phyloP scores from a whole-genome alignment of 2,329 filamentous ascomycete species.

The Exophiala viscosa region DNA sequence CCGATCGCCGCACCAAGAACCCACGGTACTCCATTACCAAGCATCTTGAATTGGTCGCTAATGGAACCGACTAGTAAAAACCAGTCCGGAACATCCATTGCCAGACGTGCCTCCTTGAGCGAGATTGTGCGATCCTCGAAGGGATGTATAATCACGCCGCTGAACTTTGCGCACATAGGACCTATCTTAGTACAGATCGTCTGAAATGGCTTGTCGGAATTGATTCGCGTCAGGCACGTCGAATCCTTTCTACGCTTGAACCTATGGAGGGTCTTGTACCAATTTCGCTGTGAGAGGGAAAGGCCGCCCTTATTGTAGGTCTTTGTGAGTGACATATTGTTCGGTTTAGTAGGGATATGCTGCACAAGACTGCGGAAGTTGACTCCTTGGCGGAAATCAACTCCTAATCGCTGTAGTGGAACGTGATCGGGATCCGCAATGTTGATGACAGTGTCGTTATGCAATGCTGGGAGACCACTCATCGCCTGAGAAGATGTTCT shows the following conservation, averaged over 20 bases:
- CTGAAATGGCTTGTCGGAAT: slow-evolving; percentile 52
- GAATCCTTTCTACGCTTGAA: slow-evolving; percentile 26
- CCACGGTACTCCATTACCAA: slow-evolving; percentile 74
- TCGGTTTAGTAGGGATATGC: slow-evolving; percentile 56
- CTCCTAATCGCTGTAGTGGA: slow-evolving; percentile 41
- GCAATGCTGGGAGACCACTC: slow-evolving; percentile 59
- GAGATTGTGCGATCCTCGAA: slow-evolving; percentile 58
- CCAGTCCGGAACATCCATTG: slow-evolving; percentile 66
- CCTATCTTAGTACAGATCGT: slow-evolving; percentile 59
- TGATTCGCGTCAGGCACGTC: slow-evolving; percentile 25
- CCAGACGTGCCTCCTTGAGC: slow-evolving; percentile 64
- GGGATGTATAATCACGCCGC: slow-evolving; percentile 57
- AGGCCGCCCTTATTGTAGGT: slow-evolving; percentile 17
- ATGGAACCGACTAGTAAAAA: slow-evolving; percentile 64
- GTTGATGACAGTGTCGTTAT: slow-evolving; percentile 60
- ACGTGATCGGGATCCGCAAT: slow-evolving; percentile 67
- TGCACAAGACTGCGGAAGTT: slow-evolving; percentile 48
- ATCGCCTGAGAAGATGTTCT: slow-evolving; percentile 51
- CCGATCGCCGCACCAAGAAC: slow-evolving; percentile 66
- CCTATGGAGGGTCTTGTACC: slow-evolving; percentile 30
- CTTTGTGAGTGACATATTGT: slow-evolving; percentile 17
- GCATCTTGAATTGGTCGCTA: slow-evolving; percentile 58
- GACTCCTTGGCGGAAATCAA: slow-evolving; percentile 8
- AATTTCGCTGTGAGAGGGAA: slow-evolving; percentile 30
- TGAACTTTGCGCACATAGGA: slow-evolving; percentile 55